Percentiles rank a stretch among this genome's conserved stretches.
Conservation (phyloP, 2,329 filamentous ascomycete genomes). For the Calonectria pseudoturangicola region DNA sequence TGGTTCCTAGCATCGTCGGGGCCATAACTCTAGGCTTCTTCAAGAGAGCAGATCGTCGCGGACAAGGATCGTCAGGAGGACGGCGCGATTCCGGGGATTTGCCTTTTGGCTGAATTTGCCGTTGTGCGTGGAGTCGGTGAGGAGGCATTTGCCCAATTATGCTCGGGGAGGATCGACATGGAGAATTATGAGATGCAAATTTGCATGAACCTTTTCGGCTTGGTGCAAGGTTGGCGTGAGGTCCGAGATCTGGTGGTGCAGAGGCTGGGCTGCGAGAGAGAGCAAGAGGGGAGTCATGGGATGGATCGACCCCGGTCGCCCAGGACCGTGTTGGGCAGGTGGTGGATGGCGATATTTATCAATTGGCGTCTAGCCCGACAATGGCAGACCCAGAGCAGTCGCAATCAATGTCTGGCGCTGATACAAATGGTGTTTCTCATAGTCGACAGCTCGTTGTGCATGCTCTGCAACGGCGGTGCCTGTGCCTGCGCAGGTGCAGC, state of each 20-base stretch:
- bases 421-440: slow-evolving; percentile 2
- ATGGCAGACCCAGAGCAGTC: background rate
- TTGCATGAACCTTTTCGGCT: slow-evolving; percentile 19
- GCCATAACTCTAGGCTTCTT: slow-evolving; percentile 25
- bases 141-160: slow-evolving; percentile 30
- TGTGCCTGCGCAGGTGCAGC: background rate
- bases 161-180: slow-evolving; percentile 6
- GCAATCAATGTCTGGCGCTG: slow-evolving; percentile 2
- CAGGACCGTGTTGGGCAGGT: background rate
- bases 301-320: background rate
- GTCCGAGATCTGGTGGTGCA: slow-evolving; percentile 10
- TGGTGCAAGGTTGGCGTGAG: slow-evolving; percentile 25
- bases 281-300: background rate
- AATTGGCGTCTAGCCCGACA: no score
- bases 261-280: background rate
- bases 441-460: background rate
- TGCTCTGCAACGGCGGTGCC: background rate
- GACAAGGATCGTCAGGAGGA: slow-evolving; percentile 42
- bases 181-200: slow-evolving; percentile 19
- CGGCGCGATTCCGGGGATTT: slow-evolving; percentile 34
- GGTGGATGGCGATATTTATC: background rate
- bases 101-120: slow-evolving; percentile 34
- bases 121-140: slow-evolving; percentile 26
- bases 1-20: slow-evolving; percentile 29
- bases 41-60: slow-evolving; percentile 41